phyloP scores from a whole-genome alignment of 768 basidiomycete genomes.

The Naematelia encephala region DNA sequence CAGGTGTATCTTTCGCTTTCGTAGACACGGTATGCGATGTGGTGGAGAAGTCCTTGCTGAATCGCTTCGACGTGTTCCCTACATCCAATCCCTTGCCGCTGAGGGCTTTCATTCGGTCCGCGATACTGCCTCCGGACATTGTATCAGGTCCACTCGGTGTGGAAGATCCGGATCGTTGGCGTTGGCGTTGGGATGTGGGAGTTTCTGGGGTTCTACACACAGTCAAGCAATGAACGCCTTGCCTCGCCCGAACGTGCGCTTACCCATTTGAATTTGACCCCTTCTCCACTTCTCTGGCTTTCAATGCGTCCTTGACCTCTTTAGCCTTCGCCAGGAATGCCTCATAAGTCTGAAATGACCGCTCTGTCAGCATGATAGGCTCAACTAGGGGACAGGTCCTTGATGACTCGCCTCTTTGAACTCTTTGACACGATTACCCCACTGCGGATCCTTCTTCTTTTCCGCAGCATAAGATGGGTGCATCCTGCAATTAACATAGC shows the following conservation, averaged over 20 bases:
- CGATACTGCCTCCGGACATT: constrained; percentile 66
- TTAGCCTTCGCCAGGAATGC: constrained; percentile 53
- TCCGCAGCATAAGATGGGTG: constrained; percentile 24
- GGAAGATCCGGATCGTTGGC: not conserved
- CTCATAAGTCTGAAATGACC: constrained; percentile 28
- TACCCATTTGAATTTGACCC: too few relatives aligned
- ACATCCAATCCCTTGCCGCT: constrained; percentile 68
- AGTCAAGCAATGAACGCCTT: not conserved
- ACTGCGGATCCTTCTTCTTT: constrained; percentile 28
- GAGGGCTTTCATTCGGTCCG: constrained; percentile 73
- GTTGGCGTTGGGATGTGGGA: not conserved
- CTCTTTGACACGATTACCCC: constrained; percentile 33
- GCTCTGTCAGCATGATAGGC: not conserved
- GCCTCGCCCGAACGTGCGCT: constrained; percentile 7
- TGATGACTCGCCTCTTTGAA: constrained; percentile 33
- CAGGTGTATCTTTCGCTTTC: not conserved
- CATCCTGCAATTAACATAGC: constrained; percentile 27
- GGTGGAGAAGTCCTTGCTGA: constrained; percentile 57
- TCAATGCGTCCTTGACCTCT: constrained; percentile 56
- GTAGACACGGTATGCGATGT: constrained; percentile 41
- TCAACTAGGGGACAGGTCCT: not conserved
- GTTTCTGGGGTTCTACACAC: not conserved
- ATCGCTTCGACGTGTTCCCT: constrained; percentile 57
- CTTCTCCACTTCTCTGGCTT: constrained; percentile 53
- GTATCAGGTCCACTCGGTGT: constrained; percentile 51